Conservation (phyloP, 805 yeast genomes). For the Candida pini region DNA sequence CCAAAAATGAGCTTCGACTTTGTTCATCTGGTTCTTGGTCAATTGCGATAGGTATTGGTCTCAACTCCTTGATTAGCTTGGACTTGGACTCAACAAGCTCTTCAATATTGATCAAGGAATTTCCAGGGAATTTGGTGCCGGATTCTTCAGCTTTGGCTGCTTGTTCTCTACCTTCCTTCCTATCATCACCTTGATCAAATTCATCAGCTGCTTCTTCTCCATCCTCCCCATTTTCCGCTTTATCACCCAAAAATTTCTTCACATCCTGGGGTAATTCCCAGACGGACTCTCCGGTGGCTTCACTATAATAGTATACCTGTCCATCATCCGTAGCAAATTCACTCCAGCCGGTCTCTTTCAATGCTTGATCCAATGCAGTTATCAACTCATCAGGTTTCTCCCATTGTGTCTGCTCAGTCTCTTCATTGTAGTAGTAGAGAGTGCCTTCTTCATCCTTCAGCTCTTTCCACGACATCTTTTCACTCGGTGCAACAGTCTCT, state of each 20-base stretch:
- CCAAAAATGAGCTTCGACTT: conserved; percentile 35
- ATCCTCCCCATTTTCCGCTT: conserved; percentile 1
- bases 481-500: neutral
- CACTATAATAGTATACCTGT: conserved; percentile 66
- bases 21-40: conserved; percentile 18
- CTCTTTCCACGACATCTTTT: conserved; percentile 44
- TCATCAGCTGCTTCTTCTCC: conserved; percentile 4
- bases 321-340: conserved; percentile 46
- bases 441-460: conserved; percentile 61
- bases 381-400: conserved; percentile 59
- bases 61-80: neutral
- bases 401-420: conserved; percentile 73
- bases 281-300: conserved; percentile 56
- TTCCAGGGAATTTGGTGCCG: conserved; percentile 4
- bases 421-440: conserved; percentile 62
- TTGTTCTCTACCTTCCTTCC: neutral
- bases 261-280: conserved; percentile 75
- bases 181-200: conserved; percentile 1
- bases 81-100: conserved; percentile 5
- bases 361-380: conserved; percentile 36
- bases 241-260: neutral
- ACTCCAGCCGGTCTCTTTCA: conserved; percentile 49
- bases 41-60: neutral
- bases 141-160: neutral
- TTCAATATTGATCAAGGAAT: conserved; percentile 8